phyloP scores from a whole-genome alignment of 768 basidiomycete species.

The Auricularia auricula-judae region DNA sequence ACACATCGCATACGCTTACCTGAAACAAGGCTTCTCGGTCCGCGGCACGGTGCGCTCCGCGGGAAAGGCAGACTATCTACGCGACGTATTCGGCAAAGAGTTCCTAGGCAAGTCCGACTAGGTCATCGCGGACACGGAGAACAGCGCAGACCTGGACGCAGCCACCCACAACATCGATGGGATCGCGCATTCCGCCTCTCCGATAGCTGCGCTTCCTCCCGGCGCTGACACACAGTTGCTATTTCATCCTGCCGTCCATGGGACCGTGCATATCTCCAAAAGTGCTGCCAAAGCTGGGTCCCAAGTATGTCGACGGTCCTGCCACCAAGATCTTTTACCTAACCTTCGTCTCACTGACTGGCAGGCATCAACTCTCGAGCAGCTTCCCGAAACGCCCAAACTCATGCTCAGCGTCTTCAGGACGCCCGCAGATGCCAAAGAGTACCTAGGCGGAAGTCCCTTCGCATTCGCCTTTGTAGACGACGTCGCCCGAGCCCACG shows the following conservation, averaged over 20 bases:
- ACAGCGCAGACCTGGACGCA: constrained; percentile 10
- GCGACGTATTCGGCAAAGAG: constrained; percentile 6
- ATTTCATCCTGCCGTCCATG: constrained; percentile 23
- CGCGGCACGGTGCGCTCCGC: constrained; percentile 24
- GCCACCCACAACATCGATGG: background rate
- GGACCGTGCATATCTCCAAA: constrained; percentile 22
- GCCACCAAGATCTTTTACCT: background rate
- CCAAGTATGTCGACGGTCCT: background rate
- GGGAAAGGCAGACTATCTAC: constrained; percentile 25
- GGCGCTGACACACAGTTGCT: constrained; percentile 12
- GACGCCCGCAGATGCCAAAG: too few species aligned
- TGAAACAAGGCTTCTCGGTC: constrained; percentile 20
- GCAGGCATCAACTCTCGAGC: background rate
- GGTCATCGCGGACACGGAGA: constrained; percentile 25
- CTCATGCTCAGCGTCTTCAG: background rate
- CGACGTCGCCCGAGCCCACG: background rate
- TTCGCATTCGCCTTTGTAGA: background rate
- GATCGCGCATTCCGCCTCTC: background rate
- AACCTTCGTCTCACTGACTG: background rate
- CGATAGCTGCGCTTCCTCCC: background rate
- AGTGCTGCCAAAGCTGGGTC: constrained; percentile 5
- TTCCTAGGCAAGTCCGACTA: constrained; percentile 16
- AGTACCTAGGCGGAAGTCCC: too few species aligned
- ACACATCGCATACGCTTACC: constrained; percentile 11
- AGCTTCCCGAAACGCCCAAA: background rate